Evolutionary conservation across 257 asterid species (phyloP), one percentile per base, ranked within the genome.

Genomic region (Plantago elongata): DNA sequence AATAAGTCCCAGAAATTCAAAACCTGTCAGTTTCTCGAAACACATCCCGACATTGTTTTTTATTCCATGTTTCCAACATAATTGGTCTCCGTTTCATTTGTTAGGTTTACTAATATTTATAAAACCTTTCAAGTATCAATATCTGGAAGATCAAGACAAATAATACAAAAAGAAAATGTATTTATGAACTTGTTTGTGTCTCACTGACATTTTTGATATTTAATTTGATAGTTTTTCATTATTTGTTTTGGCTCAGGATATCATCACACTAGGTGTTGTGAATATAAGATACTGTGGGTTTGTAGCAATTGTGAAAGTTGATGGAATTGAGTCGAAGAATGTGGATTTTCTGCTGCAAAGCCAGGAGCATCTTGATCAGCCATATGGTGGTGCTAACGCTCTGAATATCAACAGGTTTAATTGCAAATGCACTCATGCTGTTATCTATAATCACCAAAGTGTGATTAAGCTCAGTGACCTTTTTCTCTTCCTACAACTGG

Each of bases 381-480:
- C 88, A 62, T 95, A 91, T 67, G 98, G 98, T 45, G 98, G 98
- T 72, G 98, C 95, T 67, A 91, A 86, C 75, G 94, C 98, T 75
- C 98, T 91, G 69, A 91, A 91, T 63, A 84, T 91, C 63, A 83
- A 86, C 86, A 91, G 98, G 98, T 90, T 68, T 62, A 44, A 6
- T 57, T 13, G 48, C 68, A 50, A 40, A 30, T 34, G 12, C 55
- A 18, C 68, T 51, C 44, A 50, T 60, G 37, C 29, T 18, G 7
- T 47, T 44, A 44, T 62, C 60, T 13, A 12, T 54, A 60, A 16
- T 44, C 42, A 22, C 12, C 6, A 2, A 22, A 1, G 14, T 9
- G 29, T 15, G 3, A 17, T 15, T 13, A 48, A 46, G 46, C 44
- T 45, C 15, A 27, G 10, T 38, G 43, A 54, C 62, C 27, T 17